A percentile compares a stretch with the other conserved stretches of the same genome.
phyloP scores from a whole-genome alignment of 169 alveolate genomes.

The Ichthyophthirius multifiliis region DNA sequence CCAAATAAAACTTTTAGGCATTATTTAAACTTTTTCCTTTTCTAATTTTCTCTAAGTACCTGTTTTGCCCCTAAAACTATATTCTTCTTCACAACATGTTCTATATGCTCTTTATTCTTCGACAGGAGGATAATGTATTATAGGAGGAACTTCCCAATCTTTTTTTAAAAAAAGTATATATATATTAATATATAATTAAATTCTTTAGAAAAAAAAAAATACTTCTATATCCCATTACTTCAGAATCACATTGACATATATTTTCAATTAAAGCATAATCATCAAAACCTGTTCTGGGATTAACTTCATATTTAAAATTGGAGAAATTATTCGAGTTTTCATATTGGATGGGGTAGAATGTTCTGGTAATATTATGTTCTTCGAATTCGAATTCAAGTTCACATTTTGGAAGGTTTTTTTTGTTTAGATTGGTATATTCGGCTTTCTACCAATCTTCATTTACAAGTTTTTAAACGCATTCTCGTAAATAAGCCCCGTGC shows the following conservation, averaged over 20 bases:
- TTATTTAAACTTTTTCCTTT: constrained; percentile 18
- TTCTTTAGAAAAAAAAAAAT: neutral
- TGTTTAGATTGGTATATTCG: constrained; percentile 32
- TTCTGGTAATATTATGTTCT: constrained; percentile 31
- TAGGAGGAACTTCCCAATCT: constrained; percentile 38
- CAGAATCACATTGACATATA: constrained; percentile 33
- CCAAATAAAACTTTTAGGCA: constrained; percentile 38
- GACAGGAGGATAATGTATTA: constrained; percentile 35
- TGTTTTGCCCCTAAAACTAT: constrained; percentile 15
- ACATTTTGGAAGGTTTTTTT: constrained; percentile 15
- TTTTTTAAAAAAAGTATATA: neutral
- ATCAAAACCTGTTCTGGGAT: constrained; percentile 47
- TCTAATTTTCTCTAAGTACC: constrained; percentile 9
- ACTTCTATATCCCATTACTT: constrained; percentile 38
- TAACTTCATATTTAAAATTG: constrained; percentile 38
- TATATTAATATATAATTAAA: neutral
- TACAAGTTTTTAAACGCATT: constrained; percentile 27
- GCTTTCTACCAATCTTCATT: constrained; percentile 40
- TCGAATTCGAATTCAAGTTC: constrained; percentile 33
- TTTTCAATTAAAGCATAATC: constrained; percentile 39
- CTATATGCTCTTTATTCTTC: constrained; percentile 13
- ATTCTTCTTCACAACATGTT: constrained; percentile 45
- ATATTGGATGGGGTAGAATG: constrained; percentile 21
- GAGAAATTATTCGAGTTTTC: constrained; percentile 27
- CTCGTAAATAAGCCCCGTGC: constrained; percentile 14